Evolutionary conservation across 2,329 filamentous ascomycete genomes (phyloP), one percentile per base, ranked within the genome.

Genomic region (Aspergillus sclerotialis): DNA sequence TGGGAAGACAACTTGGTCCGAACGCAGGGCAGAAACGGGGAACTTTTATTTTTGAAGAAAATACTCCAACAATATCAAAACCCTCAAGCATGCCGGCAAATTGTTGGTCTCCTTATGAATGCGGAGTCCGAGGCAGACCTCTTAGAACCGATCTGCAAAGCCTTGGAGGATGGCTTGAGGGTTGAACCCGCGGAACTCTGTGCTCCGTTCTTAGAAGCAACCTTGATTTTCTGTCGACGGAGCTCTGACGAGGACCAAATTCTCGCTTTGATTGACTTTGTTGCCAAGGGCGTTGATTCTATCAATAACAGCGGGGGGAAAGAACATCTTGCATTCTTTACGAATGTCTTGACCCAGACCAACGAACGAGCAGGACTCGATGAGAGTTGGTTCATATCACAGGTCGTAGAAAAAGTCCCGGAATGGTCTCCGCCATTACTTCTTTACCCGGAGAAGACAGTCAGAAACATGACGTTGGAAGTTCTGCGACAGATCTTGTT

Each of bases 11-110:
- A 44, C 4, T 52, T 60, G 23, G 44, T 68, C 29, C 50, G 49
- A 15, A 43, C 56, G n/a, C 21, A 56, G 9, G 61, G 61, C 7
- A 41, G 42, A 16, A 52, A 53, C n/a, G 49, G 48, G 10, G 56
- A 60, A 23, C 40, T 66, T 21, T 33, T 56, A 9, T 26, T 65
- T 33, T 54, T 82, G 15, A 76, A 79, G 50, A 85, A 82, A 52
- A 65, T 88, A 16, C 65, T 88, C 17, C 64, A 67, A 13, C 67
- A 82, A 31, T 72, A 80, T 42, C 74, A 80, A 49, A 78, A 77
- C 35, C 56, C 60, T 0, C 42, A 52, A 2, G 64, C 66, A 2
- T 76, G 73, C 2, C 65, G 72, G 32, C 63, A 60, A 9, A 81
- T 88, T 33, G 53, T 88, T 31, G 59, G 58, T 24, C 64, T 69